phyloP scores from a whole-genome alignment of 805 yeast species.

The Metschnikowia picachoensis region DNA sequence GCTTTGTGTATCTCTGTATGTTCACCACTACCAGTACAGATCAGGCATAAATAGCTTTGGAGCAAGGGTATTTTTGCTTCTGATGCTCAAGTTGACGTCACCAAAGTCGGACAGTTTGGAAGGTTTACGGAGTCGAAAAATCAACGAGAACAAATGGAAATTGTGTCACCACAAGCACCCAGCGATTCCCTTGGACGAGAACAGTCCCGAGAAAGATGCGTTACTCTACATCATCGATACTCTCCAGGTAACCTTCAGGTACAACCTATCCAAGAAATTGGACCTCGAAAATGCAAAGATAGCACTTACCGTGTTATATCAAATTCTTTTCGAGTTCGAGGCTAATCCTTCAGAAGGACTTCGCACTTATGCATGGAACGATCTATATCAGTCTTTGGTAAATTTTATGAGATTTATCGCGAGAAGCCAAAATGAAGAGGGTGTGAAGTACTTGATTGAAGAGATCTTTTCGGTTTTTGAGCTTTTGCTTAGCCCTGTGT shows the following conservation, averaged over 20 bases:
- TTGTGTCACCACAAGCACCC: constrained; percentile 40
- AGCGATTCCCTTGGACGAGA: constrained; percentile 22
- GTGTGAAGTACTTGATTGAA: constrained; percentile 17
- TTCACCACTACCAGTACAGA: constrained; percentile 36
- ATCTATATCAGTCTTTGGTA: constrained; percentile 29
- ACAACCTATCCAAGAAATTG: constrained; percentile 36
- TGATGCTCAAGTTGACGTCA: constrained; percentile 26
- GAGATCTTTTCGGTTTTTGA: constrained; percentile 16
- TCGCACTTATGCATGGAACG: constrained; percentile 32
- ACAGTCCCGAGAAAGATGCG: constrained; percentile 21
- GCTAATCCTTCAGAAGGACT: constrained; percentile 16
- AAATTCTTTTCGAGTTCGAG: constrained; percentile 20
- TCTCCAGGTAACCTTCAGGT: constrained; percentile 22
- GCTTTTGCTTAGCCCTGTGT: constrained; percentile 16
- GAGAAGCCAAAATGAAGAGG: constrained; percentile 16
- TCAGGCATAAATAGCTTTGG: constrained; percentile 21
- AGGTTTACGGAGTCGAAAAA: constrained; percentile 7
- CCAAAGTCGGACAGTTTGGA: constrained; percentile 1
- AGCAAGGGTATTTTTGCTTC: constrained; percentile 26
- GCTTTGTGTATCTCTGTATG: constrained; percentile 37
- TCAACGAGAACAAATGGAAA: constrained; percentile 40
- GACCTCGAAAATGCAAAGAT: constrained; percentile 30
- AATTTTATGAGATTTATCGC: constrained; percentile 27
- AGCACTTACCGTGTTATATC: constrained; percentile 25
- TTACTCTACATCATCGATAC: constrained; percentile 23